A percentile compares a stretch with the other conserved stretches of the same genome.
phyloP scores from a whole-genome alignment of 108 stramenopile species.

The Skeletonema potamos region DNA sequence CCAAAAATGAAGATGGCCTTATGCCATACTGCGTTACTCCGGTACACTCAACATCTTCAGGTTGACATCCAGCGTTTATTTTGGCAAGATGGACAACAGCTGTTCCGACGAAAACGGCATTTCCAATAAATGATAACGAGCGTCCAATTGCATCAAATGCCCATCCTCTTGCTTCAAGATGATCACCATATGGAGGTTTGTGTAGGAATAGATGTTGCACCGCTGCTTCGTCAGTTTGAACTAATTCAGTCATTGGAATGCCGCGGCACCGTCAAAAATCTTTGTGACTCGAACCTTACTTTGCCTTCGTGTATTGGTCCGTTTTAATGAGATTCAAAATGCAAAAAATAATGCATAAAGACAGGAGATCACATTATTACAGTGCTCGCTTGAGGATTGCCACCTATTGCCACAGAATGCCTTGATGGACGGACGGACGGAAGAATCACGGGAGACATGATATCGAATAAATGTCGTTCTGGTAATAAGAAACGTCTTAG shows the following conservation, averaged over 20 bases:
- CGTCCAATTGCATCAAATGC: slow-evolving; percentile 56
- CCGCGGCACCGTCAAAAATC: too few relatives aligned
- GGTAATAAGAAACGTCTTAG: too few relatives aligned
- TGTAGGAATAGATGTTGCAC: slow-evolving; percentile 19
- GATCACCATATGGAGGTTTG: slow-evolving; percentile 40
- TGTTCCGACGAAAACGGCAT: slow-evolving; percentile 67
- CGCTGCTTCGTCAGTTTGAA: background rate
- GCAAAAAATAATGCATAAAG: too few relatives aligned
- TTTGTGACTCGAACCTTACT: too few relatives aligned
- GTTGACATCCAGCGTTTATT: slow-evolving; percentile 56
- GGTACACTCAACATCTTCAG: slow-evolving; percentile 55
- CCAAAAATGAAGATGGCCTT: slow-evolving; percentile 74
- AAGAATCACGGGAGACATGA: too few relatives aligned
- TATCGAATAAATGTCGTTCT: too few relatives aligned
- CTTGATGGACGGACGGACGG: too few relatives aligned
- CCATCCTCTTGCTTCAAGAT: slow-evolving; percentile 70
- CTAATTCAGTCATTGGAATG: background rate
- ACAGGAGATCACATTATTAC: too few relatives aligned
- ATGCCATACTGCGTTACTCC: slow-evolving; percentile 55
- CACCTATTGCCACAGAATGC: too few relatives aligned
- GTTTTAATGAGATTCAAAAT: too few relatives aligned
- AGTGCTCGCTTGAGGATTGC: too few relatives aligned
- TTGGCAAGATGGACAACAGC: slow-evolving; percentile 67
- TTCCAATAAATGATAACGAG: slow-evolving; percentile 49
- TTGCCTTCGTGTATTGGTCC: too few relatives aligned